Evolutionary conservation across 164 flowering plant species (phyloP), one percentile per base, ranked within the genome.

Genomic region (Stephania japonica): DNA sequence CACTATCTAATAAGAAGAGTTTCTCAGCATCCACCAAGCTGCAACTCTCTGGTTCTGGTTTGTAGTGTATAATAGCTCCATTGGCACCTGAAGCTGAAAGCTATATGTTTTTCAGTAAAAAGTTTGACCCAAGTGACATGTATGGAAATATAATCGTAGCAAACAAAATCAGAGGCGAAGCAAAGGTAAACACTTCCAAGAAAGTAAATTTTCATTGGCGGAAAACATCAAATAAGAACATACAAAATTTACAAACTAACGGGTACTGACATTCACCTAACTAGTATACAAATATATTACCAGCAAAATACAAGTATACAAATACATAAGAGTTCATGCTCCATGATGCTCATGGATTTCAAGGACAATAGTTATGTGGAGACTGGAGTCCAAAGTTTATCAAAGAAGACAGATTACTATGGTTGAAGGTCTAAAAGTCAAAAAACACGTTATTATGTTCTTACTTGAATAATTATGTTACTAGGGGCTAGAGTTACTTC

Each of bases 1-100:
- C 99, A 82, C 97, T 93, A 74, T 95, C 99, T 67, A 95, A 81
- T 65, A 95, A 80, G 81, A 91, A 93, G 68, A 91, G 87, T 72
- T 89, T 87, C 59, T 86, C 75, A 24, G 85, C 83, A 80, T 87
- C 90, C 77, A 95, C 90, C 70, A 82, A 59, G 75, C 89, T 84
- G 74, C 99, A 95, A 71, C 80, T 88, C 32, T 78, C 90, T 42
- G 93, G 87, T 74, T 93, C 98, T 23, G 99, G 90, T 80, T 82
- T 93, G 81, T 93, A 95, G 78, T 95, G 99, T 81, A 95, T 93
- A 76, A 95, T 81, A 47, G 99, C 99, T 80, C 98, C 99, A 87
- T 95, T 93, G 75, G 95, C 90, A 73, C 99, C 99, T 75, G 93
- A 93, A 75, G 80, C 99, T 93, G 85, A 42, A 79, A 73, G 43